Conservation (phyloP, 169 alveolate genomes). For the Prorocentrum cordatum region DNA sequence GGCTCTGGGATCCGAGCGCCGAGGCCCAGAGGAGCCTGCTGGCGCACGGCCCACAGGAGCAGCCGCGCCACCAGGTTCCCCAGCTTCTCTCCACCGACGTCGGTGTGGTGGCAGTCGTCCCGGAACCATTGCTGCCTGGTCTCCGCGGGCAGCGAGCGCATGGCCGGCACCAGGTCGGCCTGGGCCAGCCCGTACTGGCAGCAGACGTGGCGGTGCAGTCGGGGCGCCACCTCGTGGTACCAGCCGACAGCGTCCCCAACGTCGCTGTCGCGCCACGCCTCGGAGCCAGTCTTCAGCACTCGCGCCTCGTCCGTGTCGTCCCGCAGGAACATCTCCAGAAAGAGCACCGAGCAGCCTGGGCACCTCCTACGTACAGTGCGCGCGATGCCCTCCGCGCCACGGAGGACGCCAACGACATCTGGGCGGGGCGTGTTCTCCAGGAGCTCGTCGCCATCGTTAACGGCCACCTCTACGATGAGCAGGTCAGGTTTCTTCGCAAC, state of each 20-base stretch:
- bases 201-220: background rate
- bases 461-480: background rate
- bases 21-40: background rate
- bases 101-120: background rate
- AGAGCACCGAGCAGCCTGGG: background rate
- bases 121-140: background rate
- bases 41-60: background rate
- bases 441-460: background rate
- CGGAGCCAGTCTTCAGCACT: background rate
- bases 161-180: background rate
- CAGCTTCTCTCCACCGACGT: background rate
- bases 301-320: background rate
- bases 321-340: background rate
- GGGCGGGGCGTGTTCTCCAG: background rate
- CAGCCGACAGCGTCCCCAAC: background rate
- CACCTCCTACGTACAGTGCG: background rate
- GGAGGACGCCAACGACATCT: background rate
- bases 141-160: background rate
- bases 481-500: background rate
- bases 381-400: background rate
- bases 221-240: background rate
- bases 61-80: background rate
- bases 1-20: no score
- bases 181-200: background rate
- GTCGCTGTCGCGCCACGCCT: background rate